Evolutionary conservation across 1,284 basidiomycete genomes (phyloP).

Genomic region (Leccinum solheimii): DNA sequence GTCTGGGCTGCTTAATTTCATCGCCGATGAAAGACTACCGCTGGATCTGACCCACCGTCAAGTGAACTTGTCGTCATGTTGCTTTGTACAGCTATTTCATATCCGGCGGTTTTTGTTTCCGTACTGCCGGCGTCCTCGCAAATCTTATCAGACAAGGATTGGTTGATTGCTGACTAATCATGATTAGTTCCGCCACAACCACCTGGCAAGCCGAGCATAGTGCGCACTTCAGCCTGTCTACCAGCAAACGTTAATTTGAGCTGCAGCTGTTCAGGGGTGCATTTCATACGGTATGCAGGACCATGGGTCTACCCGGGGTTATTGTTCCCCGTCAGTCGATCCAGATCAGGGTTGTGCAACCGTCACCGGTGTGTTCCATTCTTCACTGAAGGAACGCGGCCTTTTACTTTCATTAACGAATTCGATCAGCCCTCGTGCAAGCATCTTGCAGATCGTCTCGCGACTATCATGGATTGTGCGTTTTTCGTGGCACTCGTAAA

Average conservation of each 20-base stretch:
- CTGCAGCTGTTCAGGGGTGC: background rate
- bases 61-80: background rate
- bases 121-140: background rate
- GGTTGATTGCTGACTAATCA: conserved; percentile 26
- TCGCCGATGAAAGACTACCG: conserved; percentile 2
- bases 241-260: background rate
- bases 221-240: background rate
- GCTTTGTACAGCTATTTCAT: background rate
- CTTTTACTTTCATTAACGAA: conserved; percentile 6
- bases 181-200: background rate
- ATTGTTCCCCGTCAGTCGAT: background rate
- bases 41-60: conserved; percentile 1
- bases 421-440: background rate
- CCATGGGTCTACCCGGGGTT: background rate
- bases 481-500: conserved; percentile 3
- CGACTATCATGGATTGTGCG: conserved; percentile 12
- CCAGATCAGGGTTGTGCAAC: background rate
- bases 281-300: background rate
- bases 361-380: conserved; percentile 1
- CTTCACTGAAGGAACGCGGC: conserved; percentile 6
- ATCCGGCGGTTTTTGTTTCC: background rate
- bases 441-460: conserved; percentile 18
- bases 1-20: background rate
- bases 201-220: background rate
- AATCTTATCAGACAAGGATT: conserved; percentile 30